Evolutionary conservation across 2,329 filamentous ascomycete species (phyloP).

Genomic region (Rhinocladiella similis): DNA sequence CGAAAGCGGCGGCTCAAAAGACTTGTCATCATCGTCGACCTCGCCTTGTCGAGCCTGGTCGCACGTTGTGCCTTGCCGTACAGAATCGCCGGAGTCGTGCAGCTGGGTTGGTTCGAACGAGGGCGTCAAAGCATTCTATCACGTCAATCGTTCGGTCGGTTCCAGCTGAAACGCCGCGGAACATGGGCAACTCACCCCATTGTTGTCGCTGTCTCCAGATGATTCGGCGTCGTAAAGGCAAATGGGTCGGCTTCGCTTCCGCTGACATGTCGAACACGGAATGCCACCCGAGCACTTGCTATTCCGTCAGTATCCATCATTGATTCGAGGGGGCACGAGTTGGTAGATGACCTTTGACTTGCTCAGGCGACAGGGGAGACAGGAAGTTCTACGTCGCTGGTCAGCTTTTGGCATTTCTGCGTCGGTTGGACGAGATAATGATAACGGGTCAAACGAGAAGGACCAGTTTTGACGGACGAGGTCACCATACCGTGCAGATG

Average conservation of each 20-base stretch:
- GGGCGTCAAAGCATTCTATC: too few species aligned
- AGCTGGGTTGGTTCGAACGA: too few species aligned
- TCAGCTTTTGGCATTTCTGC: too few species aligned
- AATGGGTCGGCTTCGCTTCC: slow-evolving; percentile 21
- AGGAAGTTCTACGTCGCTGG: slow-evolving; percentile 3
- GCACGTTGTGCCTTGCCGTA: background rate
- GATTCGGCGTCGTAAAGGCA: slow-evolving; percentile 13
- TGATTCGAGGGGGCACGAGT: too few species aligned
- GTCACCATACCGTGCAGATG: too few species aligned
- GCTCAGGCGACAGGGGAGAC: slow-evolving; percentile 24
- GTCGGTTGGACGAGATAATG: too few species aligned
- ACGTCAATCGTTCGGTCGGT: too few species aligned
- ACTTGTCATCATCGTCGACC: background rate
- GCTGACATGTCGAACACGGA: slow-evolving; percentile 24
- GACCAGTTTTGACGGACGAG: too few species aligned
- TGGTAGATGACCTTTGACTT: slow-evolving; percentile 18
- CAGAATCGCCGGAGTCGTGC: too few species aligned
- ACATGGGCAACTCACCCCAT: slow-evolving; percentile 7
- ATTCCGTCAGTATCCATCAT: background rate
- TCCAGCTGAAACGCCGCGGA: too few species aligned
- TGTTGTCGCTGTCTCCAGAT: slow-evolving; percentile 5
- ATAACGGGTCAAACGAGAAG: too few species aligned
- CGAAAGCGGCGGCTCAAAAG: too few species aligned
- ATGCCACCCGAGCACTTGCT: slow-evolving; percentile 21
- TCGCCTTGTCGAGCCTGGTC: background rate